Conservation (phyloP, 768 basidiomycete species). For the Obba rivulosa region DNA sequence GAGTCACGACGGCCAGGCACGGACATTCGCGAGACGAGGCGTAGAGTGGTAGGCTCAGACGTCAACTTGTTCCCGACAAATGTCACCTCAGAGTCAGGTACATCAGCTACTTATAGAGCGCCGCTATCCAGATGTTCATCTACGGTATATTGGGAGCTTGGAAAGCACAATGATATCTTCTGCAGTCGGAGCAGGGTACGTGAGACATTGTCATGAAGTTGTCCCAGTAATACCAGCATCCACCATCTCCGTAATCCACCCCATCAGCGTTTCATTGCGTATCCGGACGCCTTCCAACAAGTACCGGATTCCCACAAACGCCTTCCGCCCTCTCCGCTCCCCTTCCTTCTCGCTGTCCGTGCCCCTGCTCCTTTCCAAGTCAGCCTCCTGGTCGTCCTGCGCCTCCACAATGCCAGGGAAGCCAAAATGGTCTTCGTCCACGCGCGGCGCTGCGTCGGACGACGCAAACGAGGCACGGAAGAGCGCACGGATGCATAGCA, state of each 20-base stretch:
- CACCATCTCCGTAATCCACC: conserved; percentile 59
- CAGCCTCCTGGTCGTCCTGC: conserved; percentile 57
- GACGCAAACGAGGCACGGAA: conserved; percentile 78
- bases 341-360: conserved; percentile 54
- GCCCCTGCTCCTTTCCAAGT: conserved; percentile 17
- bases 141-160: background rate
- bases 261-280: conserved; percentile 53
- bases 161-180: background rate
- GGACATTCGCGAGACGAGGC: too few species aligned
- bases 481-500: conserved; percentile 78
- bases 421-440: conserved; percentile 82
- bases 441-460: conserved; percentile 59
- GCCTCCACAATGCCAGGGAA: conserved; percentile 83
- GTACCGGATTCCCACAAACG: conserved; percentile 57
- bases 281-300: conserved; percentile 63
- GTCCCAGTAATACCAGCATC: conserved; percentile 35
- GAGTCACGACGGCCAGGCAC: conserved; percentile 1
- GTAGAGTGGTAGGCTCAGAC: too few species aligned
- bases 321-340: conserved; percentile 63
- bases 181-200: background rate
- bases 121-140: background rate
- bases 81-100: too few species aligned
- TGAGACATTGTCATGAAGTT: conserved; percentile 4
- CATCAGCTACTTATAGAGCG: too few species aligned
- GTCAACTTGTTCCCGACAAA: too few species aligned